Base-by-base conservation (phyloP, 192 early-diverging fungal genomes). In the Rhizophagus sp. region DNA sequence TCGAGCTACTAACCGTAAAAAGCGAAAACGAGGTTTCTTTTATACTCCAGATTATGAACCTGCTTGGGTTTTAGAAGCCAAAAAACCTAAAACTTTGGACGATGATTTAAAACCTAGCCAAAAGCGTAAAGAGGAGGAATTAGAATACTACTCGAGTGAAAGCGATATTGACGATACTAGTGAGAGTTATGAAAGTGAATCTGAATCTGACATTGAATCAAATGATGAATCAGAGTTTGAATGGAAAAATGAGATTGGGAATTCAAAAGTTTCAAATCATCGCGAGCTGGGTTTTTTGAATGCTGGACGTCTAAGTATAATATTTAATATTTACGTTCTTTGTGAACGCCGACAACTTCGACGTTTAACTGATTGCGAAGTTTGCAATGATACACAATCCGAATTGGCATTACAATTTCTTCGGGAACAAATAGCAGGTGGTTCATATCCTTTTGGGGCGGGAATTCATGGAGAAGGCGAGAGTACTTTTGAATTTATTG, bases 391-490 rank as follows among this genome's bases (percentile, higher is more conserved):
- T 41, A 47, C n/a, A 57, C 52, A 22, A 70, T 44, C 68, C 22
- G 13, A 47, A 30, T 6, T 50, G 12, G 44, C 44, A 27, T 22
- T 47, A 24, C 15, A 13, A 1, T 50, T 17, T 22, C 71, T 73
- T 25, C 39, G 63, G 3, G 75, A 77, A 34, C 75, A 77, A 65
- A 39, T 66, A 17, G 75, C 49, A 19, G 24, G 64, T 25, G 75
- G 75, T 65, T 77, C 63, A 0, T 77, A 77, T n/a, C 75, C 75
- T 41, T 77, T 47, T 66, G 75, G 57, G 15, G 75, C 30, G 17
- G 75, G 62, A 66, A 24, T 63, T 49, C 15, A 39, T 61, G 75
- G 62, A 1, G 75, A 63, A 49, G 75, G 75, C 22, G 75, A 77
- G 44, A 77, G 57, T 49, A 77, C 63, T 12, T 8, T 13, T 19